Base-by-base conservation (phyloP, 108 stramenopile species). In the Ochromonas danica region DNA sequence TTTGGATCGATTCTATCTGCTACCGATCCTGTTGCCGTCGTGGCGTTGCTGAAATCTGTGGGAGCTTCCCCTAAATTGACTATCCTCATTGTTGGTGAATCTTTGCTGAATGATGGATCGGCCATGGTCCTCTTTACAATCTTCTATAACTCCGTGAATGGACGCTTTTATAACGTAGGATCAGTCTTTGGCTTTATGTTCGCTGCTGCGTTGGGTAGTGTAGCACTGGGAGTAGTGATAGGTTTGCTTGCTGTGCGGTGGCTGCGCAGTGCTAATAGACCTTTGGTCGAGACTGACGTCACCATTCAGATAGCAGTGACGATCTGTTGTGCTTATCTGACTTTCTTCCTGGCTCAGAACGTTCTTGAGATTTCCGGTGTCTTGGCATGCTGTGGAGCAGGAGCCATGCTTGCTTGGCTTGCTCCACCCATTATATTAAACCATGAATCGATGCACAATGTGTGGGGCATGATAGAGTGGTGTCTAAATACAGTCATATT, bases 21-120 rank as follows among this genome's bases (percentile, higher is more conserved):
- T 6, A 97, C 95, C 0, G 97, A 97, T 80, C 97, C 97, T 0
- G 93, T 94, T 0, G 93, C 94, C 1, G 94, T 97, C 22, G 36
- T 42, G 6, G 72, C 72, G 14, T 33, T 75, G 17, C 35, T 75
- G 40, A 75, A 75, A 33, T 35, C 14, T 60, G 77, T 82, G 17
- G 86, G 84, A 1, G 84, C 84, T 0, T 81, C 83, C 0, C 75
- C 83, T 57, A 83, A 78, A 17, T 79, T 90, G 28, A 70, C 70
- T 30, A 83, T 83, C 38, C 57, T 88, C 39, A 88, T 90, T 33
- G 86, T 87, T 72, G 89, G 88, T 27, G 89, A 90, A 82, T 61
- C 65, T 0, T 71, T 90, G 63, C 57, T 90, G 35, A 96, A 97
- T 78, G 96, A 97, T 78, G 96, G 94, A 39, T 75, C 89, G 2